A percentile compares a stretch with the other conserved stretches of the same genome.
These are phyloP conservation scores for Elaeis guineensis DNA, from an alignment of 176 grass and related monocot genomes.

Conservation along the genomic window DNA sequence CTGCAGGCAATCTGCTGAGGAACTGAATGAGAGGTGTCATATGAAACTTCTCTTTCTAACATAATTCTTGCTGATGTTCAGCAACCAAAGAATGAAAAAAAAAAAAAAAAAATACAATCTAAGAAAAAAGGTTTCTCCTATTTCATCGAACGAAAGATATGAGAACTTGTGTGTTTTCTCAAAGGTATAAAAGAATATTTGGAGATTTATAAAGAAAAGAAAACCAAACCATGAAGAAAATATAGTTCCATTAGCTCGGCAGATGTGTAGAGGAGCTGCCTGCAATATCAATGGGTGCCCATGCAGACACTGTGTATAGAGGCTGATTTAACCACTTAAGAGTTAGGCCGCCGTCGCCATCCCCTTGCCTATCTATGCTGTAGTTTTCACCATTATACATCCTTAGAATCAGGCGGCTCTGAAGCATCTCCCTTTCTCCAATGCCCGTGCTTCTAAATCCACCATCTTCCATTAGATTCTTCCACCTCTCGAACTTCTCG, in stretches of 20 bases:
- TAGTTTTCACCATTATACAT: constrained; percentile 64
- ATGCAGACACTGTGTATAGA: constrained; percentile 85
- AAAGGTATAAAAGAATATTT: too few species aligned
- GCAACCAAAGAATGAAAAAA: too few species aligned
- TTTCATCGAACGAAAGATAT: too few species aligned
- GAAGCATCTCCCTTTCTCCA: constrained; percentile 72
- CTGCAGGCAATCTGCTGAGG: too few species aligned
- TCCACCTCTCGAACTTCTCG: constrained; percentile 62
- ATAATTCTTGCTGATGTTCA: too few species aligned
- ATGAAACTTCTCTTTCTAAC: too few species aligned
- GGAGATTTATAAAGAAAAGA: too few species aligned
- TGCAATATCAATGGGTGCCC: constrained; percentile 38
- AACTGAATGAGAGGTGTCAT: too few species aligned
- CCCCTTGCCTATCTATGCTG: constrained; percentile 43
- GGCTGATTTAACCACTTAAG: constrained; percentile 59
- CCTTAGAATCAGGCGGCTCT: constrained; percentile 69
- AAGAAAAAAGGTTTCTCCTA: too few species aligned
- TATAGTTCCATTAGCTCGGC: neutral
- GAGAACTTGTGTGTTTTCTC: too few species aligned
- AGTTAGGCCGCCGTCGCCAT: constrained; percentile 52
- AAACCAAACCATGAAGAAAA: too few species aligned
- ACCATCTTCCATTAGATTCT: constrained; percentile 60
- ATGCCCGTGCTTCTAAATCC: constrained; percentile 53
- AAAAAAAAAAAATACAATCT: too few species aligned
- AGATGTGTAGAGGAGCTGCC: constrained; percentile 44